Evolutionary conservation across 2,329 filamentous ascomycete genomes (phyloP), one percentile per base, ranked within the genome.

Genomic region (Fusarium tuaranense): DNA sequence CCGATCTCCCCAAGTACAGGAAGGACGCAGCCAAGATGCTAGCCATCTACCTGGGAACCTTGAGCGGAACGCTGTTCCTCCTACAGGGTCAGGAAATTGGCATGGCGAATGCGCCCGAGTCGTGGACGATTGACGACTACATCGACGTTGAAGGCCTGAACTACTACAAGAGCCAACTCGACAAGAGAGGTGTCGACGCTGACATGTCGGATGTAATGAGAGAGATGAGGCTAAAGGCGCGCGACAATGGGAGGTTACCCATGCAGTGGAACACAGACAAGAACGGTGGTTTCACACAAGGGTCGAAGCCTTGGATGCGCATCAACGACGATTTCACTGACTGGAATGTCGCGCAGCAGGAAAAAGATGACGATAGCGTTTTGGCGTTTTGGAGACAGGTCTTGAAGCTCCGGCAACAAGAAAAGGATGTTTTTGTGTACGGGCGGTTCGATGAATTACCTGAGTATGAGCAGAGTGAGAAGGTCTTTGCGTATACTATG

Each of bases 21-120:
- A 81, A 77, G 1, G 69, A 79, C 0, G 83, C 83, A 3, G 86
- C 85, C 0, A 88, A 87, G 73, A 85, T 88, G 84, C 79, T 89
- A 4, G 85, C 86, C 0, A 74, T 84, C 6, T 82, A 85, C 68
- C 79, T 86, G 0, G 71, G 79, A 0, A 82, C 81, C 0, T 79
- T 86, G 16, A 82, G 81, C 0, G 87, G 87, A 1, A 88, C 87
- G 0, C 55, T 87, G 1, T 88, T 85, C 44, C 65, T 89, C 2
- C 87, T 87, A 12, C 86, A 89, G 66, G 87, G 87, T 0, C 86
- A 89, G 72, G 87, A 89, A 70, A 85, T 88, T 14, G 87, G 86
- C 0, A 87, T 88, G 85, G 82, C 83, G 1, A 89, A 88, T 62
- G 80, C 81, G 0, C 86, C 87, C 0, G 69, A 75, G 2, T 78